Evolutionary conservation across 306 rosid genomes (phyloP).

Genomic region (Lotus japonicus): DNA sequence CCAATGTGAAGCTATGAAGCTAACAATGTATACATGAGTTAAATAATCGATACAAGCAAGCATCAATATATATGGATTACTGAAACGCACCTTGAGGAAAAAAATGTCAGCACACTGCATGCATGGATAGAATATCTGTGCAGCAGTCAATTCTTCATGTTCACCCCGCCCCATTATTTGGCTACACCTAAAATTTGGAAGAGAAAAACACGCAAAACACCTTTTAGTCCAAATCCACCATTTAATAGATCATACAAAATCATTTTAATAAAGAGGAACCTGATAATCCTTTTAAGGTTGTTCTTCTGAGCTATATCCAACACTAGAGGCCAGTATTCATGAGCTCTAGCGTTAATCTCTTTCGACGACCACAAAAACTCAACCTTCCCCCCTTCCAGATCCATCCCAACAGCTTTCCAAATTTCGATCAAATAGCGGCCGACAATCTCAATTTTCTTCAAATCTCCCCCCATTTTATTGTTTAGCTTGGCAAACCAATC

Average conservation of each 20-base stretch:
- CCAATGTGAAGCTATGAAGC: not conserved
- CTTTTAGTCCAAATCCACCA: not conserved
- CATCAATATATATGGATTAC: not conserved
- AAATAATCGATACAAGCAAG: not conserved
- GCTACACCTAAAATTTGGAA: conserved; percentile 47
- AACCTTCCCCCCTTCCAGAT: conserved; percentile 62
- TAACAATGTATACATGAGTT: not conserved
- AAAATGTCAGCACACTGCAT: conserved; percentile 93
- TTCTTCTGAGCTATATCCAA: conserved; percentile 81
- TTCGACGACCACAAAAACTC: conserved; percentile 80
- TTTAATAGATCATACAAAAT: not conserved
- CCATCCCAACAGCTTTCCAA: conserved; percentile 81
- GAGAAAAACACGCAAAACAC: not conserved
- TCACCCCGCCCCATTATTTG: conserved; percentile 81
- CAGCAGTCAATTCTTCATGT: conserved; percentile 61
- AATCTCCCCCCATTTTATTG: conserved; percentile 78
- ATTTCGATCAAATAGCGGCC: conserved; percentile 71
- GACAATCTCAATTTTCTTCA: conserved; percentile 62
- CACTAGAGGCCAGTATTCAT: conserved; percentile 74
- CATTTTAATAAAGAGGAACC: conserved; percentile 24
- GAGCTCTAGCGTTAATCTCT: conserved; percentile 56
- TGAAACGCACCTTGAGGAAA: conserved; percentile 53
- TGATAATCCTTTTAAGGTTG: conserved; percentile 48
- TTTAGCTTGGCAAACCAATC: conserved; percentile 86
- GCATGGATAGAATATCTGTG: conserved; percentile 80